A percentile compares a stretch with the other conserved stretches of the same genome.
Evolutionary conservation across 1,284 basidiomycete genomes (phyloP).

Genomic region (Tausonia pullulans): DNA sequence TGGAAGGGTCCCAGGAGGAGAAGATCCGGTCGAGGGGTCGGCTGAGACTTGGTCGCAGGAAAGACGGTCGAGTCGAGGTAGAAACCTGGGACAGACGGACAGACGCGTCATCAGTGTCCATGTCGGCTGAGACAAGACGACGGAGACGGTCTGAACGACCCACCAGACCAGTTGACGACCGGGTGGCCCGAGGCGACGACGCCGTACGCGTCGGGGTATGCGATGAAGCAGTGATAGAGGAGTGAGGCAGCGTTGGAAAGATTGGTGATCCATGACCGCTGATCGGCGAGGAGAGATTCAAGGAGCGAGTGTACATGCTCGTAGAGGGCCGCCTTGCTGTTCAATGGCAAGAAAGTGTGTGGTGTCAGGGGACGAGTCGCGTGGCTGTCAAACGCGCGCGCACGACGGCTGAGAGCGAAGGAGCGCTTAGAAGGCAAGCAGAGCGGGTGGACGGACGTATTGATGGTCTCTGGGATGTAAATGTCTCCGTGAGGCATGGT

Average conservation of each 20-base stretch:
- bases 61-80: slow-evolving; percentile 59
- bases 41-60: slow-evolving; percentile 35
- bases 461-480: slow-evolving; percentile 53
- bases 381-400: too few species aligned
- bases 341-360: neutral
- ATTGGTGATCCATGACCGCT: slow-evolving; percentile 48
- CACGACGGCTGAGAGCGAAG: too few species aligned
- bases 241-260: slow-evolving; percentile 68
- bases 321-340: slow-evolving; percentile 61
- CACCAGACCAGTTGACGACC: slow-evolving; percentile 83
- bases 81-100: slow-evolving; percentile 48
- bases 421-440: too few species aligned
- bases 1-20: slow-evolving; percentile 73
- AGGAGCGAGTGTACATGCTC: slow-evolving; percentile 56
- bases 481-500: slow-evolving; percentile 77
- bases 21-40: slow-evolving; percentile 15
- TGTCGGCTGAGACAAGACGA: neutral
- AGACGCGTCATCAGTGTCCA: neutral
- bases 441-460: slow-evolving; percentile 32
- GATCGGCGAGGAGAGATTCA: slow-evolving; percentile 48
- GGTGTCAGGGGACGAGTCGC: too few species aligned
- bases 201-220: slow-evolving; percentile 57
- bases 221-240: slow-evolving; percentile 61
- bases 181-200: slow-evolving; percentile 34
- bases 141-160: slow-evolving; percentile 25